Evolutionary conservation across 1,139 yeast genomes (phyloP).

Genomic region (Kurtzmaniella natalensis): DNA sequence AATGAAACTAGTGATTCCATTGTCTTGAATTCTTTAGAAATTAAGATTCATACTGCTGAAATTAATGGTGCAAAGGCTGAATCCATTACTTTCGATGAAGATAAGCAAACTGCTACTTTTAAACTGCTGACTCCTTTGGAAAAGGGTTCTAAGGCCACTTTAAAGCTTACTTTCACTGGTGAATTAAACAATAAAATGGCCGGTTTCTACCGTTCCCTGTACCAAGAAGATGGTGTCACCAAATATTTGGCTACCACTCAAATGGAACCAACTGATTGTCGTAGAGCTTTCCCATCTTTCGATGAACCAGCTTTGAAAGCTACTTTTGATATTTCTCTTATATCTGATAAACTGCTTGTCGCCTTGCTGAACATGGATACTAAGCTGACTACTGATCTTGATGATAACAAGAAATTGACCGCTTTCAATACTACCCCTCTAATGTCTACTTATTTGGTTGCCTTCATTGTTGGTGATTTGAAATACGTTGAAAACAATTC

Average conservation of each 20-base stretch:
- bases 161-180: slow-evolving; percentile 63
- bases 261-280: slow-evolving; percentile 86
- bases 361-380: slow-evolving; percentile 82
- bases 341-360: slow-evolving; percentile 55
- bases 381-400: slow-evolving; percentile 39
- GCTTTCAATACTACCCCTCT: slow-evolving; percentile 53
- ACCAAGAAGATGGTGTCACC: slow-evolving; percentile 55
- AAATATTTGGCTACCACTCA: slow-evolving; percentile 77
- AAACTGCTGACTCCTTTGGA: slow-evolving; percentile 46
- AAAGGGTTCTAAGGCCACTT: slow-evolving; percentile 36
- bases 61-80: slow-evolving; percentile 32
- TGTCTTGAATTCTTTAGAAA: slow-evolving; percentile 60
- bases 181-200: slow-evolving; percentile 77
- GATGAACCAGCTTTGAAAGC: slow-evolving; percentile 89
- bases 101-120: slow-evolving; percentile 63
- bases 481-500: slow-evolving; percentile 53
- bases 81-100: slow-evolving; percentile 41
- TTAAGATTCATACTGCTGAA: slow-evolving; percentile 53
- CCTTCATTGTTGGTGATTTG: slow-evolving; percentile 75
- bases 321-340: slow-evolving; percentile 61
- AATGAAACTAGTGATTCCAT: slow-evolving; percentile 48
- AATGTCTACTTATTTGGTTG: slow-evolving; percentile 77
- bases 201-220: slow-evolving; percentile 78
- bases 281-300: slow-evolving; percentile 87
- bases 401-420: slow-evolving; percentile 48